phyloP scores from a whole-genome alignment of 192 early-diverging fungal genomes.

The Spizellomyces punctatus region DNA sequence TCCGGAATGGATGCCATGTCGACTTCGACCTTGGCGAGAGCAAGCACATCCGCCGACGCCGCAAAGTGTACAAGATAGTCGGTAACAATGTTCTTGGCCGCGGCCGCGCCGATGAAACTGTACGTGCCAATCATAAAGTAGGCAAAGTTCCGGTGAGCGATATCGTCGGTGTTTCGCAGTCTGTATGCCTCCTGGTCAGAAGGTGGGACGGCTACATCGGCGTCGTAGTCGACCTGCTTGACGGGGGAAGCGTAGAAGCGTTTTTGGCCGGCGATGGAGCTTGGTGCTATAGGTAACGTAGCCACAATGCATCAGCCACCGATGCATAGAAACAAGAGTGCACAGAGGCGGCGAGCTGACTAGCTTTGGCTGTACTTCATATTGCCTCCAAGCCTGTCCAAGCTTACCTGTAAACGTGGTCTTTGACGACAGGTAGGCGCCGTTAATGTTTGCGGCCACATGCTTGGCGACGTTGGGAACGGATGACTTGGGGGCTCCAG shows the following conservation, averaged over 20 bases:
- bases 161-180: slow-evolving; percentile 38
- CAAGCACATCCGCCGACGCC: slow-evolving; percentile 97
- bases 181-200: slow-evolving; percentile 40
- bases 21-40: slow-evolving; percentile 97
- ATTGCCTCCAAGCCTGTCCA: too few relatives aligned
- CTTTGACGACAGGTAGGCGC: too few relatives aligned
- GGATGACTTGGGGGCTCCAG: too few relatives aligned
- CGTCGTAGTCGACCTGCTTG: slow-evolving; percentile 14
- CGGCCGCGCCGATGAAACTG: slow-evolving; percentile 76
- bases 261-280: slow-evolving; percentile 31
- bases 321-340: too few relatives aligned
- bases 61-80: slow-evolving; percentile 84
- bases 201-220: slow-evolving; percentile 31
- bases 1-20: slow-evolving; percentile 89
- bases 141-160: slow-evolving; percentile 51
- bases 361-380: too few relatives aligned
- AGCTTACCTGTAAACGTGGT: too few relatives aligned
- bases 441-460: too few relatives aligned
- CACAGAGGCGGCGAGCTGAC: too few relatives aligned
- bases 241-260: slow-evolving; percentile 47
- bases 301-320: too few relatives aligned
- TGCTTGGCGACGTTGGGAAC: too few relatives aligned
- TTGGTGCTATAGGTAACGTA: slow-evolving; percentile 11
- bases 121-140: slow-evolving; percentile 96
- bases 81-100: slow-evolving; percentile 87